phyloP scores from a whole-genome alignment of 305 asterid genomes.

The Fraxinus angustifolia region DNA sequence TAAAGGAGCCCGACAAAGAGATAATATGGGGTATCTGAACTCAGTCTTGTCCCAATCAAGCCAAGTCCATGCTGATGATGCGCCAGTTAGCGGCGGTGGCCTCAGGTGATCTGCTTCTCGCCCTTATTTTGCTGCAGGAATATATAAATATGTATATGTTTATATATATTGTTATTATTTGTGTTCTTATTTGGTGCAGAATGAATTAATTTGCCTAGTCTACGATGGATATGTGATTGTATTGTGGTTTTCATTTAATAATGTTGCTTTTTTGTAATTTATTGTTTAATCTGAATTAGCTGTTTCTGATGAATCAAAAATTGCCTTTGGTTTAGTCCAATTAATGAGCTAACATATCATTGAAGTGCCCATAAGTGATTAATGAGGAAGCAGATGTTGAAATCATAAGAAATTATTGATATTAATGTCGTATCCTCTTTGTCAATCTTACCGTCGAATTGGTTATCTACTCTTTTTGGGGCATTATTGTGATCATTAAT shows the following conservation, averaged over 20 bases:
- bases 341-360: background rate
- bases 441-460: background rate
- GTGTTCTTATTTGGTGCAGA: background rate
- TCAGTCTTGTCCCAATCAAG: constrained; percentile 66
- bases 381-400: background rate
- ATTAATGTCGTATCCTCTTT: background rate
- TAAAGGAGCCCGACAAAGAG: constrained; percentile 24
- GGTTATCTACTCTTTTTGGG: constrained; percentile 3
- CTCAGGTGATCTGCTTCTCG: constrained; percentile 50
- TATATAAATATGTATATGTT: background rate
- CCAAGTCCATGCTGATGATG: constrained; percentile 64
- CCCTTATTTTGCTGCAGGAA: background rate
- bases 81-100: constrained; percentile 92
- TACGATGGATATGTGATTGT: background rate
- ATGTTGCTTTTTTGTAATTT: constrained; percentile 6
- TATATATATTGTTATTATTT: background rate
- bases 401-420: background rate
- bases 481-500: background rate
- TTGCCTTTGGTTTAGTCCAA: background rate
- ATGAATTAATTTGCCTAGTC: background rate
- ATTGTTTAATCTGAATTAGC: background rate
- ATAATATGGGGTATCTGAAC: constrained; percentile 76
- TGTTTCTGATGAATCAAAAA: background rate
- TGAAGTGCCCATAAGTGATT: background rate
- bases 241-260: background rate